Base-by-base conservation (phyloP, 805 yeast species). In the Blastobotrys robertii region DNA sequence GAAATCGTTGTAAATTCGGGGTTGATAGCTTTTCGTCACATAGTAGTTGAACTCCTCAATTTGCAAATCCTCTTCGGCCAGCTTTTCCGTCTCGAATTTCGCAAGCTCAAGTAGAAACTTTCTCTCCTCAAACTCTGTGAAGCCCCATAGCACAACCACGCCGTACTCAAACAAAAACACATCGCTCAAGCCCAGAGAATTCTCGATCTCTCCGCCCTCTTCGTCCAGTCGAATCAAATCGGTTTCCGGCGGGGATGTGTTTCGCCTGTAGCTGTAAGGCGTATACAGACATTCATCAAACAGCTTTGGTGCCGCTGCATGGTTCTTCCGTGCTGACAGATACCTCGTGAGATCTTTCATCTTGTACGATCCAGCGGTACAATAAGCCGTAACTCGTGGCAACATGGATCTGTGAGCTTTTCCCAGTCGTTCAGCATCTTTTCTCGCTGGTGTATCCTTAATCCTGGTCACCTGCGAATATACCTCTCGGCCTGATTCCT, bases 121-220 rank as follows among this genome's bases (percentile, higher is more conserved):
- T 42, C 70, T 68, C 58, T 92, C 98, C 62, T 92, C 97, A 42
- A 77, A 73, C 42, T 77, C 72, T 1, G 86, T 76, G 56, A 85
- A 92, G 0, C 98, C 98, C 98, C 98, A 92, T 68, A 92, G 65
- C 1, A 92, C 95, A 29, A 86, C 79, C n/a, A 92, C 98, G 14
- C 98, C 98, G 62, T 92, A 92, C 55, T 88, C 96, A 66, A 92
- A 92, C 6, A 92, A 68, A 57, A 88, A 92, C 7, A 87, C 69
- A 58, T 88, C 97, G 8, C 80, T 80, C 25, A 75, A 72, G 22
- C 56, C 59, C 46, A 76, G 72, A 53, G 80, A 81, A 41, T 88
- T 86, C 38, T 86, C 90, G 41, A 90, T 84, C 51, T 87, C 95
- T 29, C 96, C 96, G 44, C 97, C 97, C 59, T 88, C 95, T 54